Base-by-base conservation (phyloP, 495 filamentous ascomycete species). In the Penicillium bovifimosum region DNA sequence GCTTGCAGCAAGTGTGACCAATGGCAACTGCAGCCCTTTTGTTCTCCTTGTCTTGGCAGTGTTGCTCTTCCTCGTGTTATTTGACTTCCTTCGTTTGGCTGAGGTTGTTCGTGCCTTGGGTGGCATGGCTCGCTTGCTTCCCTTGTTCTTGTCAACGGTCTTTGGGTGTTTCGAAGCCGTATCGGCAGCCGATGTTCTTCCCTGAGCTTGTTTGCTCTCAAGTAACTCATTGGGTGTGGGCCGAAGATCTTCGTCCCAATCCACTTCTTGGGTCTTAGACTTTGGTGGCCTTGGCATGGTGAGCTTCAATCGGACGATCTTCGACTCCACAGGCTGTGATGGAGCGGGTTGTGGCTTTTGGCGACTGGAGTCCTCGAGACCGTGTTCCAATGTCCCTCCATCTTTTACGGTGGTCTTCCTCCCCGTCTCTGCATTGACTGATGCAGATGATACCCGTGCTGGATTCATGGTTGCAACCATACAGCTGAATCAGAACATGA, bases 211-310 rank as follows among this genome's bases (percentile, higher is more conserved):
- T 11, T 24, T 20, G 16, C 1, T n/a, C 38, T 40, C 41, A 9
- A 9, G 2, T 13, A 39, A 29, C 24, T 63, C 60, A 5, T 58
- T 60, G 13, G 65, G 59, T 38, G 62, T 70, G 11, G 60, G 60
- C n/a, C 65, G 57, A 14, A 71, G 47, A 27, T 65, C 68, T 52
- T 73, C 65, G 48, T 66, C 63, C 68, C 63, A 67, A 29, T 70
- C 67, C 8, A 73, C 64, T 14, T 52, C 50, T n/a, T 41, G 6
- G 14, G 38, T 5, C 2, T 42, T 32, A 3, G 29, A 13, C 27
- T 8, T 42, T 28, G 48, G 48, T 2, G 8, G 36, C 1, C 38
- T 51, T 26, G 48, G 54, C 11, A 44, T 47, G 6, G 48, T 56
- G 2, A 53, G 45, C 36, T 39, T 47, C 31, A 41, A 27, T 20